phyloP scores from a whole-genome alignment of 2,329 filamentous ascomycete species.

The Colletotrichum sp. region DNA sequence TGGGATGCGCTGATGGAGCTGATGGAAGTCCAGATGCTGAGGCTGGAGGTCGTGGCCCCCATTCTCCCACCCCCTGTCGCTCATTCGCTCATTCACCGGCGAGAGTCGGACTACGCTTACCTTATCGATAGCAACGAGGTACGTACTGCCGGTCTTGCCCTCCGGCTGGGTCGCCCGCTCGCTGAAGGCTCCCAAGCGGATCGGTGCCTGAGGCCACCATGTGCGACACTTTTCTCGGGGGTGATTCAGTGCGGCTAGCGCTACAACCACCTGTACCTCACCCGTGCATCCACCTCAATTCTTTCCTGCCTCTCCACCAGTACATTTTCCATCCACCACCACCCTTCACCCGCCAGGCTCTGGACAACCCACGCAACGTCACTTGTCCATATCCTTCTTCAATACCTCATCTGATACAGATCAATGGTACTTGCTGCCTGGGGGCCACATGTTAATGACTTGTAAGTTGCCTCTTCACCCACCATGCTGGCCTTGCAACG shows the following conservation, averaged over 20 bases:
- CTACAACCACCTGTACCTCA: constrained; percentile 22
- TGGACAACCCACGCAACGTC: constrained; percentile 19
- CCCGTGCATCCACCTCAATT: constrained; percentile 36
- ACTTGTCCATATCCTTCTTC: constrained; percentile 7
- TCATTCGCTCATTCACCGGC: background rate
- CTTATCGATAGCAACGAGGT: background rate
- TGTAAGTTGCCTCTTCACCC: constrained; percentile 47
- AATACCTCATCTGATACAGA: constrained; percentile 4
- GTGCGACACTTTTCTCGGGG: constrained; percentile 3
- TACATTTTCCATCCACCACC: constrained; percentile 27
- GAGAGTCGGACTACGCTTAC: background rate
- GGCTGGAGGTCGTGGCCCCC: background rate
- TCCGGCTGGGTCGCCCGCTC: background rate
- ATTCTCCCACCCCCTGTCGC: background rate
- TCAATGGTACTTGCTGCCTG: constrained; percentile 36
- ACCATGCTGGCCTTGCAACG: constrained; percentile 32
- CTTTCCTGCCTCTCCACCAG: constrained; percentile 42
- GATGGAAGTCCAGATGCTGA: background rate
- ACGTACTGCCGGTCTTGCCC: background rate
- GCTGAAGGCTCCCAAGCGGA: background rate
- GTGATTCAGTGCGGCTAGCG: constrained; percentile 22
- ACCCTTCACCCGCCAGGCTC: constrained; percentile 17
- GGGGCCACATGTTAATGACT: constrained; percentile 52
- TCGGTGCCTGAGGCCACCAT: constrained; percentile 8
- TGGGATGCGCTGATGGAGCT: background rate